phyloP scores from a whole-genome alignment of 2,329 filamentous ascomycete genomes.

The Anisogramma anomala region DNA sequence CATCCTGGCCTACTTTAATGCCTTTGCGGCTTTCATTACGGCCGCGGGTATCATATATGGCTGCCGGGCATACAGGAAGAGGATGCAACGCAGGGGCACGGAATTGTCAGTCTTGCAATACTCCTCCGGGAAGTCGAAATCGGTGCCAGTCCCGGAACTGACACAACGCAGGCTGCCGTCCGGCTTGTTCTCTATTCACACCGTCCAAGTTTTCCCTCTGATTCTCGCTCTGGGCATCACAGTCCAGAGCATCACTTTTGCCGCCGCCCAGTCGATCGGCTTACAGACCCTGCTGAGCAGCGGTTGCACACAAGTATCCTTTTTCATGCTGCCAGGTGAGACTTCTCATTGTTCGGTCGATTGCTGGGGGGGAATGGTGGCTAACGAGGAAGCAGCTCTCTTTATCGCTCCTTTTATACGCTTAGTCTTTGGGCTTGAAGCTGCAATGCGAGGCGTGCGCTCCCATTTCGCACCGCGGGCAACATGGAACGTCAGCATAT shows the following conservation, averaged over 20 bases:
- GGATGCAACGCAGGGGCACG: slow-evolving; percentile 28
- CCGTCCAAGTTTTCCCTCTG: slow-evolving; percentile 42
- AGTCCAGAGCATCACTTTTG: slow-evolving; percentile 46
- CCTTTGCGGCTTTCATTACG: slow-evolving; percentile 44
- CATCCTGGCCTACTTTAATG: slow-evolving; percentile 50
- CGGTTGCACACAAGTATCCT: slow-evolving; percentile 42
- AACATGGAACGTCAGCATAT: slow-evolving; percentile 49
- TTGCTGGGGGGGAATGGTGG: not conserved
- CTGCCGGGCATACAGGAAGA: slow-evolving; percentile 36
- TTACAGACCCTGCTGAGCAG: slow-evolving; percentile 37
- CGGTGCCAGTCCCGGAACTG: slow-evolving; percentile 1
- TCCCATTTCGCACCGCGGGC: slow-evolving; percentile 46
- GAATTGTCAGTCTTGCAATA: slow-evolving; percentile 9
- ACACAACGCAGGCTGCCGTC: slow-evolving; percentile 21
- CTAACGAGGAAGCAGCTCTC: slow-evolving; percentile 37
- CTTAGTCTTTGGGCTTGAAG: slow-evolving; percentile 53
- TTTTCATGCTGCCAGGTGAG: slow-evolving; percentile 50
- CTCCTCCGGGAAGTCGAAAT: not conserved
- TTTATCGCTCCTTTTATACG: slow-evolving; percentile 58
- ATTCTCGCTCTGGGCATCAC: slow-evolving; percentile 45
- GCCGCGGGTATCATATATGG: slow-evolving; percentile 46
- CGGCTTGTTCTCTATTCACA: slow-evolving; percentile 32
- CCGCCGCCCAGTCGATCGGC: slow-evolving; percentile 44
- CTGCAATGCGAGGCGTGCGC: slow-evolving; percentile 42
- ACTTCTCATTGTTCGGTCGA: not conserved